Percentiles rank a stretch among this genome's conserved stretches.
phyloP scores from a whole-genome alignment of 768 basidiomycete genomes.

The Boletus subcaerulescens region DNA sequence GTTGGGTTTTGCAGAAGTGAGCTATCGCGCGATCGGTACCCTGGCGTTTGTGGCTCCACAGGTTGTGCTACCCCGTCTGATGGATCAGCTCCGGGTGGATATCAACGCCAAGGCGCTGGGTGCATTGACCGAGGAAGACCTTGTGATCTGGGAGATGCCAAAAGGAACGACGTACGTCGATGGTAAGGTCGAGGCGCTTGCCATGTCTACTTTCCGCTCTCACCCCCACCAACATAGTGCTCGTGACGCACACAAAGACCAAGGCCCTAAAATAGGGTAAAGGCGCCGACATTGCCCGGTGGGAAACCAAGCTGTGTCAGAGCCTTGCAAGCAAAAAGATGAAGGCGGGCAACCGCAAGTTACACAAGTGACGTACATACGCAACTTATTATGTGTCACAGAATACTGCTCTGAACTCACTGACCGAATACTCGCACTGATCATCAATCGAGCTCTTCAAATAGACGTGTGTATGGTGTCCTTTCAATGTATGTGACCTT shows the following conservation, averaged over 20 bases:
- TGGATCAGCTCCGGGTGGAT: constrained; percentile 63
- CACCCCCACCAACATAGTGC: constrained; percentile 40
- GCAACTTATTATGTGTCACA: constrained; percentile 79
- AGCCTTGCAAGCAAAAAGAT: constrained; percentile 76
- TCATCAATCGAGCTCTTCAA: constrained; percentile 91
- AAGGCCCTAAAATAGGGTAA: constrained; percentile 71
- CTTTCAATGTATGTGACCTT: not conserved
- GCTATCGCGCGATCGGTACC: constrained; percentile 71
- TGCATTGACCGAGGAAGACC: constrained; percentile 66
- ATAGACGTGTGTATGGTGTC: constrained; percentile 71
- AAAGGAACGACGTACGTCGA: constrained; percentile 80
- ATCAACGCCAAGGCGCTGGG: constrained; percentile 59
- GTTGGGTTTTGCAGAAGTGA: constrained; percentile 58
- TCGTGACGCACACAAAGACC: constrained; percentile 57
- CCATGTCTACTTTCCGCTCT: no score
- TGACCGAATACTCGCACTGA: constrained; percentile 79
- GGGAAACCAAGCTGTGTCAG: constrained; percentile 93
- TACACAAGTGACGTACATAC: constrained; percentile 84
- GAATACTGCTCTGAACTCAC: constrained; percentile 86
- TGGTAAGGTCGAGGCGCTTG: constrained; percentile 40
- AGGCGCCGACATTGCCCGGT: constrained; percentile 84
- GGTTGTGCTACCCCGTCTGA: constrained; percentile 61
- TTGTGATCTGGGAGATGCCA: constrained; percentile 84
- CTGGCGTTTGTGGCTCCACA: constrained; percentile 78
- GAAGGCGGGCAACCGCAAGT: constrained; percentile 51